Base-by-base conservation (phyloP, 2,329 filamentous ascomycete species). In the Dactylonectria estremocensis region DNA sequence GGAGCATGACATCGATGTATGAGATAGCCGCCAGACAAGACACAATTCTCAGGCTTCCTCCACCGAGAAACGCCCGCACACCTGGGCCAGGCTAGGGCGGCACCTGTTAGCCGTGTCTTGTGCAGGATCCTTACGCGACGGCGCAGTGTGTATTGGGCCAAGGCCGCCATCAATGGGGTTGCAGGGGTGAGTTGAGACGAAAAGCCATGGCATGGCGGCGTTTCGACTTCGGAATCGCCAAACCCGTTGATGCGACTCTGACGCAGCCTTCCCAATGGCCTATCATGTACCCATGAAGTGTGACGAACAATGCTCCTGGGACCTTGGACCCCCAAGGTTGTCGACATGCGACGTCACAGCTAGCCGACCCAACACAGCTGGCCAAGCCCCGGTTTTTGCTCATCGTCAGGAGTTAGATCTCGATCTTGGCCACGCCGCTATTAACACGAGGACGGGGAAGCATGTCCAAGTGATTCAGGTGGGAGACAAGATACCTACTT, bases 321-420 rank as follows among this genome's bases (percentile, higher is more conserved):
- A 6, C n/a, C 50, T 18, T 37, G 50, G n/a, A n/a, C 31, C 28
- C 50, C 46, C 43, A 46, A n/a, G 40, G 5, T 43, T 35, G 48
- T 50, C 28, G 64, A 66, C 18, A 24, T 66, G 64, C 58, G 64
- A 66, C 64, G 64, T 66, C 64, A 58, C 58, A 66, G 52, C 64
- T 66, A 57, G 53, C 52, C 53, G 58, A 61, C 3, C 20, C 53
- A 53, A 61, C 7, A 40, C 53, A 53, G 35, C 53, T 54, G 35
- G 37, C 53, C 45, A 54, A 48, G 20, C 46, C 28, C 35, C 22
- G 48, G 54, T 56, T 53, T 58, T 33, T 28, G 16, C 59, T 5
- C 60, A 16, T 18, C 52, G 9, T 22, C 11, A 16, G 45, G 33
- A n/a, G 49, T 58, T 48, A 40, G 54, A 48, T 59, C 49, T 55